These are phyloP conservation scores for Hydnum rufescens DNA, from an alignment of 768 basidiomycete species.

Conservation along the genomic window DNA sequence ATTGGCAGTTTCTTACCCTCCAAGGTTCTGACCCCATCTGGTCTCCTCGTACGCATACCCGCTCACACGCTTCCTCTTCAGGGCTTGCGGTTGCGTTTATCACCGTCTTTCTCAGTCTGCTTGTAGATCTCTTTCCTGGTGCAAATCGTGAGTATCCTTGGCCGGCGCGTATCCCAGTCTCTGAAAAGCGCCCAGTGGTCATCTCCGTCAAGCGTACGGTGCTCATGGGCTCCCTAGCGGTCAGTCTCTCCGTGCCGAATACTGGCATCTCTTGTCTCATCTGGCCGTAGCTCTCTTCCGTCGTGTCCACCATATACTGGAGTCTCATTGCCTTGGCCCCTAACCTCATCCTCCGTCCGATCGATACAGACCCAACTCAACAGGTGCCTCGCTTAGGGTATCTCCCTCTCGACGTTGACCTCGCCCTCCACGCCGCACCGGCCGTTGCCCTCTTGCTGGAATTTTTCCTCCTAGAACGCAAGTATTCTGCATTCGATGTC, in stretches of 20 bases:
- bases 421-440: slow-evolving; percentile 48
- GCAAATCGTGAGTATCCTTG: slow-evolving; percentile 17
- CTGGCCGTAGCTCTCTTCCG: slow-evolving; percentile 21
- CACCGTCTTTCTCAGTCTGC: slow-evolving; percentile 18
- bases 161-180: slow-evolving; percentile 15
- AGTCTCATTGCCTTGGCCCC: slow-evolving; percentile 36
- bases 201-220: background rate
- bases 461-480: slow-evolving; percentile 45
- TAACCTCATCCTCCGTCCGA: slow-evolving; percentile 30
- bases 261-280: slow-evolving; percentile 42
- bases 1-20: slow-evolving; percentile 57
- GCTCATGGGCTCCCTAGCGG: background rate
- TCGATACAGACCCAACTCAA: slow-evolving; percentile 16
- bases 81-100: background rate
- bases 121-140: slow-evolving; percentile 23
- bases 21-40: slow-evolving; percentile 32
- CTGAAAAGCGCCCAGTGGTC: background rate
- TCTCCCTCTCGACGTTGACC: slow-evolving; percentile 34
- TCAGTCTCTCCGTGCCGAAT: slow-evolving; percentile 16
- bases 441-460: slow-evolving; percentile 37
- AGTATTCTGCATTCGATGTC: slow-evolving; percentile 24
- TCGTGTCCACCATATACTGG: slow-evolving; percentile 51
- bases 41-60: background rate
- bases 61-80: background rate
- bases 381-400: slow-evolving; percentile 10